A percentile compares a stretch with the other conserved stretches of the same genome.
Evolutionary conservation across 495 filamentous ascomycete species (phyloP).

Genomic region (Penicillium alfredii): DNA sequence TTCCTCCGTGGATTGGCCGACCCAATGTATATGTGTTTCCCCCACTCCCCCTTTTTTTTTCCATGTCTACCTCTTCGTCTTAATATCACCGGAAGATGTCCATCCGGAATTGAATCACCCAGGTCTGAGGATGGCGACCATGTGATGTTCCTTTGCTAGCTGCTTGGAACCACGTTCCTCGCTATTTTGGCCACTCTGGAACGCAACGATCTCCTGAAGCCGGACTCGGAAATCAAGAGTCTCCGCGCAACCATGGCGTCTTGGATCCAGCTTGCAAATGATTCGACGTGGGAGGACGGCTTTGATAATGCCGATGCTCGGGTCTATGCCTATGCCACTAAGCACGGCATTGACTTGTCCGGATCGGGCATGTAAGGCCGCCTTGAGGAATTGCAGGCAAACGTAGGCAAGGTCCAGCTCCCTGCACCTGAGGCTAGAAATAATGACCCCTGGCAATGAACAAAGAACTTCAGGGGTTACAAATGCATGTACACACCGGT

Average conservation of each 20-base stretch:
- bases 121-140: slow-evolving; percentile 22
- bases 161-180: slow-evolving; percentile 28
- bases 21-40: slow-evolving; percentile 11
- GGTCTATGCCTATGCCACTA: slow-evolving; percentile 16
- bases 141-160: slow-evolving; percentile 6
- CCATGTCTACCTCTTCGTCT: background rate
- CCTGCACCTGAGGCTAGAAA: slow-evolving; percentile 10
- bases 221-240: slow-evolving; percentile 29
- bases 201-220: slow-evolving; percentile 17
- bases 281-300: background rate
- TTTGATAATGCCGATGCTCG: slow-evolving; percentile 5
- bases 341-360: slow-evolving; percentile 10
- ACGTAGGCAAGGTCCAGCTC: slow-evolving; percentile 8
- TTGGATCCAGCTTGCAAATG: background rate
- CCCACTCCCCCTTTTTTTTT: background rate
- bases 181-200: slow-evolving; percentile 25
- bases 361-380: slow-evolving; percentile 8
- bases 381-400: slow-evolving; percentile 6
- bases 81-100: too few species aligned
- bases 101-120: background rate
- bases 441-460: slow-evolving; percentile 21
- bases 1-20: slow-evolving; percentile 6
- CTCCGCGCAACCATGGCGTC: slow-evolving; percentile 25
- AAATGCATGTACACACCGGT: background rate
- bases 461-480: slow-evolving; percentile 2